phyloP scores from a whole-genome alignment of 2,329 filamentous ascomycete genomes.

The Plectosphaerella cucumerina region DNA sequence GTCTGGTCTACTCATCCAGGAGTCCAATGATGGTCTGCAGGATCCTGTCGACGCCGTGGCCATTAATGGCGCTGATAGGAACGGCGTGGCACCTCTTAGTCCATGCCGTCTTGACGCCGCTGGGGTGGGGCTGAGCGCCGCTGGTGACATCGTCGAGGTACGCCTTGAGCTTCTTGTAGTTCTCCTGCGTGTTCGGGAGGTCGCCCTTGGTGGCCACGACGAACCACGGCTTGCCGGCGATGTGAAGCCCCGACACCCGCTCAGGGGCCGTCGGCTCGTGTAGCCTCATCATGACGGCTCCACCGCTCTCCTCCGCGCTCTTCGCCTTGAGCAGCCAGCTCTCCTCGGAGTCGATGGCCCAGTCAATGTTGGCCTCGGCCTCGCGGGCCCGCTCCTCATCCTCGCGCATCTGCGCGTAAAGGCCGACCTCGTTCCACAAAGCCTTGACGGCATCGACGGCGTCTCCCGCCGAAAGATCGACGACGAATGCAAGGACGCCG shows the following conservation, averaged over 20 bases:
- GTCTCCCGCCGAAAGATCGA: conserved; percentile 78
- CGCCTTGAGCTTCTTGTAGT: conserved; percentile 63
- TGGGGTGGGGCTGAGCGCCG: conserved; percentile 67
- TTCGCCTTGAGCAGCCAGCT: conserved; percentile 11
- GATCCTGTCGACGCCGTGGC: conserved; percentile 74
- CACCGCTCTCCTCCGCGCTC: conserved; percentile 4
- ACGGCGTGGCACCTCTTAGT: conserved; percentile 62
- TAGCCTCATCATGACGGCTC: conserved; percentile 21
- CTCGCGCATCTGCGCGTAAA: conserved; percentile 77
- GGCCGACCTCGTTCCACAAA: conserved; percentile 85
- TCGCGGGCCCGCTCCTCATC: conserved; percentile 66
- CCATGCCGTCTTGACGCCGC: conserved; percentile 56
- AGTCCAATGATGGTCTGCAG: conserved; percentile 69
- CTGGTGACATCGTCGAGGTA: conserved; percentile 67
- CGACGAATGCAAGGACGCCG: conserved; percentile 85
- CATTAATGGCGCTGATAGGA: conserved; percentile 85
- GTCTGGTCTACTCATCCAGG: conserved; percentile 43
- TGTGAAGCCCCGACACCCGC: conserved; percentile 51
- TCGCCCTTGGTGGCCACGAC: conserved; percentile 94
- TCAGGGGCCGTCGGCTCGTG: conserved; percentile 19
- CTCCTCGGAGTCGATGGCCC: conserved; percentile 25
- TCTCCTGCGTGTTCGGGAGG: conserved; percentile 70
- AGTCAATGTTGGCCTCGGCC: conserved; percentile 50
- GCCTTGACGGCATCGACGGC: conserved; percentile 73
- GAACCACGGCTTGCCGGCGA: conserved; percentile 95